Evolutionary conservation across 1,284 basidiomycete species (phyloP), one percentile per base, ranked within the genome.

Genomic region (Mycosarcoma maydis): DNA sequence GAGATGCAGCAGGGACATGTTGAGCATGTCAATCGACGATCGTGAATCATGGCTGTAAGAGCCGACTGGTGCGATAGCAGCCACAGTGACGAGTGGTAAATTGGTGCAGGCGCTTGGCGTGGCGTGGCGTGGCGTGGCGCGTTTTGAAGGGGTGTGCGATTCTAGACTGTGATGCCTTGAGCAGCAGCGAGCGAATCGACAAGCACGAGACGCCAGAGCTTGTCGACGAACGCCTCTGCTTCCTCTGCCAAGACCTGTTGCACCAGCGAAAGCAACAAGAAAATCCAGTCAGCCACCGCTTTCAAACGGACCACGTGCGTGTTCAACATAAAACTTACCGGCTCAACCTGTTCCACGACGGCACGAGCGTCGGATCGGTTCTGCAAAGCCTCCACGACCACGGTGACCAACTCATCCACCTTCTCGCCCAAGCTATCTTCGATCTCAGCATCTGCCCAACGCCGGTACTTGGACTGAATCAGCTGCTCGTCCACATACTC

Each of bases 161-260:
- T 30, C 19, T 36, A 60, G 49, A 53, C 27, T 0, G 19, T 58
- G 9, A 67, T 36, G 5, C 64, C 64, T 32, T 67, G 50, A 10
- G 71, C 57, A 9, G 61, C 61, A 17, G 62, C 67, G 3, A 69
- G 43, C 4, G 72, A 62, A 19, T 78, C 76, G 32, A 73, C 59
- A 9, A 80, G 27, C n/a, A 80, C 44, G 9, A 65, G 51, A 4
- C 71, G 56, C 78, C 78, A 80, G 8, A 78, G 58, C 43, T 57
- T 64, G 16, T 52, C 72, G 26, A 80, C 77, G 23, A 80, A 59
- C 2, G 58, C 42, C 41, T 58, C 55, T 11, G 75, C 76, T 54
- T 80, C 78, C 22, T 80, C 77, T 24, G 70, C 78, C 46, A 80
- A 49, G 3, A 74, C 72, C 72, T 74, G 50, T 34, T 13, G n/a